These are phyloP conservation scores for Globisporangium perplexum DNA, from an alignment of 352 stramenopile species.

Conservation along the genomic window DNA sequence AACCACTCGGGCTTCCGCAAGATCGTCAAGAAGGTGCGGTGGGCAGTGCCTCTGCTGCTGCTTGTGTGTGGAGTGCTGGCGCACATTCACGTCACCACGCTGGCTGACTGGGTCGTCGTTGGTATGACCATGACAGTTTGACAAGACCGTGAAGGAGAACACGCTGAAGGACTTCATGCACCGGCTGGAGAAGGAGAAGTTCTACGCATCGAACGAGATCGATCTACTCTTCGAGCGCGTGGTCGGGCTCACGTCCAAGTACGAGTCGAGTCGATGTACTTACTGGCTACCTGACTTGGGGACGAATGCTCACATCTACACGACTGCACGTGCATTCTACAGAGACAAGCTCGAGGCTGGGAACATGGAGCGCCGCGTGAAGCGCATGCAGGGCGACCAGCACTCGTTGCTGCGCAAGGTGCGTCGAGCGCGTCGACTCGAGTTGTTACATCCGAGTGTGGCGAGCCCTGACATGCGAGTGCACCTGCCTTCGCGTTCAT, in stretches of 20 bases:
- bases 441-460: too few relatives aligned
- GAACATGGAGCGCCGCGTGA: constrained; percentile 83
- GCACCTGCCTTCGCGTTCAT: not conserved
- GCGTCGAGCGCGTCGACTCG: not conserved
- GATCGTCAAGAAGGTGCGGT: constrained; percentile 89
- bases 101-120: not conserved
- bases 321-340: not conserved
- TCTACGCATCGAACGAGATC: constrained; percentile 79
- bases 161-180: constrained; percentile 78
- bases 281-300: not conserved
- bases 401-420: constrained; percentile 81
- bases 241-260: constrained; percentile 77
- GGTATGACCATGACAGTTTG: constrained; percentile 49
- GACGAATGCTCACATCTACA: not conserved
- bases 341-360: constrained; percentile 83
- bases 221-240: constrained; percentile 75
- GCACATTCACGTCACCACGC: not conserved
- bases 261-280: constrained; percentile 13
- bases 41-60: too few relatives aligned
- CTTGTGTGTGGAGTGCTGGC: not conserved
- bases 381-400: constrained; percentile 79
- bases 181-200: constrained; percentile 64
- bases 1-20: constrained; percentile 92
- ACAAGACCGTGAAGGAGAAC: constrained; percentile 82
- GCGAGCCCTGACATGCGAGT: not conserved